Conservation (phyloP, 192 early-diverging fungal species). For the Spizellomyces sp. region DNA sequence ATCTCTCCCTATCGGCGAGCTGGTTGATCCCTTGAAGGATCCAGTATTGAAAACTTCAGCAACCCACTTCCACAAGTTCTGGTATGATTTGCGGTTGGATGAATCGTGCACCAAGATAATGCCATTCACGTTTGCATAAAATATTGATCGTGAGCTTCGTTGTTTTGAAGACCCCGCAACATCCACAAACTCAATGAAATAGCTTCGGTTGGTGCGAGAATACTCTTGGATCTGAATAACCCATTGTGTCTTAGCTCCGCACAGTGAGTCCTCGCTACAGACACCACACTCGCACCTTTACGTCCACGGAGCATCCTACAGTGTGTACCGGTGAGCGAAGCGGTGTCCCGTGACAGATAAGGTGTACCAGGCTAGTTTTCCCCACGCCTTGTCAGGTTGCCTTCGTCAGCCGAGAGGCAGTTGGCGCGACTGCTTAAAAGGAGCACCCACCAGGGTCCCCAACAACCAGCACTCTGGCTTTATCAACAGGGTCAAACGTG, state of each 20-base stretch:
- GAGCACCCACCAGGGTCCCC: slow-evolving; percentile 29
- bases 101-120: slow-evolving; percentile 58
- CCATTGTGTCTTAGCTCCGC: too few relatives aligned
- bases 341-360: slow-evolving; percentile 51
- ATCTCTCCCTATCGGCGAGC: neutral
- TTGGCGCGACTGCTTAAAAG: too few relatives aligned
- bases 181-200: slow-evolving; percentile 62
- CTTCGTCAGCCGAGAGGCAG: too few relatives aligned
- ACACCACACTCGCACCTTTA: slow-evolving; percentile 42
- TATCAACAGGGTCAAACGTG: slow-evolving; percentile 32
- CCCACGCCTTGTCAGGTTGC: slow-evolving; percentile 34
- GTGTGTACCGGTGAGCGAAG: slow-evolving; percentile 40
- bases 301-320: slow-evolving; percentile 55
- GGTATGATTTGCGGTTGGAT: slow-evolving; percentile 51
- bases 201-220: slow-evolving; percentile 27
- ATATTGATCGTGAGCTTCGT: slow-evolving; percentile 50
- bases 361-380: slow-evolving; percentile 57
- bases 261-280: neutral
- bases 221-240: slow-evolving; percentile 27
- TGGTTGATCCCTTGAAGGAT: slow-evolving; percentile 8
- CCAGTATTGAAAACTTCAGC: slow-evolving; percentile 32
- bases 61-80: slow-evolving; percentile 59
- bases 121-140: slow-evolving; percentile 50
- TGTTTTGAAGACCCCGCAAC: slow-evolving; percentile 49
- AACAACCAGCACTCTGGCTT: slow-evolving; percentile 30